These are phyloP conservation scores for Neoscytalidium dimidiatum DNA, from an alignment of 2,329 filamentous ascomycete species.

Conservation along the genomic window DNA sequence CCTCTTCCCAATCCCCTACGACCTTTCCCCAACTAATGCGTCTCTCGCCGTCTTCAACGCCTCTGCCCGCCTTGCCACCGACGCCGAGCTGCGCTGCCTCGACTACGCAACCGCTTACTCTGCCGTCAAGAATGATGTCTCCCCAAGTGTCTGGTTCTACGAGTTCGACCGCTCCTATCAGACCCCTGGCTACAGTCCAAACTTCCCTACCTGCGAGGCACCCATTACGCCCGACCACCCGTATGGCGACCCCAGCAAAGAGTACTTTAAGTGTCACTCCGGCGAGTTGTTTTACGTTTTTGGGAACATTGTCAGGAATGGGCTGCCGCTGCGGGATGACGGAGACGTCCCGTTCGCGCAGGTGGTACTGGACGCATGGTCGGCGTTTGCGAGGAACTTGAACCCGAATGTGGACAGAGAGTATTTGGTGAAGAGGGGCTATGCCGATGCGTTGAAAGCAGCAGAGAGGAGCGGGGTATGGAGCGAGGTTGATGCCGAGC, in stretches of 20 bases:
- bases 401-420: conserved; percentile 28
- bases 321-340: conserved; percentile 30
- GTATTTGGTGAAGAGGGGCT: conserved; percentile 32
- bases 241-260: conserved; percentile 27
- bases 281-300: conserved; percentile 36
- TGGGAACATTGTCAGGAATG: conserved; percentile 37
- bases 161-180: conserved; percentile 37
- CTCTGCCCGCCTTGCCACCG: conserved; percentile 33
- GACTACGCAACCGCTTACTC: conserved; percentile 31
- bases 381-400: conserved; percentile 33
- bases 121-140: conserved; percentile 28
- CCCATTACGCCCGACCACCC: conserved; percentile 29
- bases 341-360: conserved; percentile 35
- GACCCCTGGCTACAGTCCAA: conserved; percentile 30
- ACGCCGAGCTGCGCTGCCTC: conserved; percentile 34
- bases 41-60: conserved; percentile 37
- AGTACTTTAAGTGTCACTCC: conserved; percentile 32
- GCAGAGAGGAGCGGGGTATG: conserved; percentile 23
- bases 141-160: conserved; percentile 30
- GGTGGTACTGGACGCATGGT: conserved; percentile 35
- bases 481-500: conserved; percentile 22
- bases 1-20: conserved; percentile 24
- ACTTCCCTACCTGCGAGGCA: conserved; percentile 37
- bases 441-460: conserved; percentile 26
- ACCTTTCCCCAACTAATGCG: conserved; percentile 28